Evolutionary conservation across 2,329 filamentous ascomycete species (phyloP).

Genomic region (Arachnopeziza araneosa): DNA sequence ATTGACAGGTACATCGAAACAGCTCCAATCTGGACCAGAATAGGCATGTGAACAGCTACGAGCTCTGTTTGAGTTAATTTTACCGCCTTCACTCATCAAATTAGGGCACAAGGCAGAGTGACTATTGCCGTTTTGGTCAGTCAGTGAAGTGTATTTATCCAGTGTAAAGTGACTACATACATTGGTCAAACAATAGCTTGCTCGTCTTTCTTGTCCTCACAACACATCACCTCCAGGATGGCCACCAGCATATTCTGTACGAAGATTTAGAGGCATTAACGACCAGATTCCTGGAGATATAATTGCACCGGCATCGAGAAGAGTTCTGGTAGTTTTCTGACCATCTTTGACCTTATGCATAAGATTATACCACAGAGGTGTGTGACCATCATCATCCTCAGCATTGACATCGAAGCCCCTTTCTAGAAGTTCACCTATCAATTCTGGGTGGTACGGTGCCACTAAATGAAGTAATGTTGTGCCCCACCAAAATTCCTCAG

Average conservation of each 20-base stretch:
- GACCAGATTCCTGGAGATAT: neutral
- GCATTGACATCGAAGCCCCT: neutral
- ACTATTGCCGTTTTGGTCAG: too few species aligned
- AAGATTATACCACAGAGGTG: neutral
- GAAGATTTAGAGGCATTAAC: neutral
- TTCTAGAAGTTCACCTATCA: neutral
- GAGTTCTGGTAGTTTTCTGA: neutral
- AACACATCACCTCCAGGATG: neutral
- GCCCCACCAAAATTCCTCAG: neutral
- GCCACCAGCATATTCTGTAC: neutral
- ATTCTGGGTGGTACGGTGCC: neutral
- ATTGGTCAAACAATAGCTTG: too few species aligned
- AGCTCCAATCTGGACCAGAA: too few species aligned
- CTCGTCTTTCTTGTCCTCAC: neutral
- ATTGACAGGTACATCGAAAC: too few species aligned
- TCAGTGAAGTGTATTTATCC: too few species aligned
- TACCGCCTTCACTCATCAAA: too few species aligned
- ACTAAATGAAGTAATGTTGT: neutral
- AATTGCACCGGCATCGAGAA: neutral
- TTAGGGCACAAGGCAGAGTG: too few species aligned
- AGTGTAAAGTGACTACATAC: too few species aligned
- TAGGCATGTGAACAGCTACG: too few species aligned
- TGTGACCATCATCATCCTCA: neutral
- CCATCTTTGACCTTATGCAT: neutral
- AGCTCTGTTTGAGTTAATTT: too few species aligned